Base-by-base conservation (phyloP, 2,329 filamentous ascomycete species). In the Saccharata proteae region DNA sequence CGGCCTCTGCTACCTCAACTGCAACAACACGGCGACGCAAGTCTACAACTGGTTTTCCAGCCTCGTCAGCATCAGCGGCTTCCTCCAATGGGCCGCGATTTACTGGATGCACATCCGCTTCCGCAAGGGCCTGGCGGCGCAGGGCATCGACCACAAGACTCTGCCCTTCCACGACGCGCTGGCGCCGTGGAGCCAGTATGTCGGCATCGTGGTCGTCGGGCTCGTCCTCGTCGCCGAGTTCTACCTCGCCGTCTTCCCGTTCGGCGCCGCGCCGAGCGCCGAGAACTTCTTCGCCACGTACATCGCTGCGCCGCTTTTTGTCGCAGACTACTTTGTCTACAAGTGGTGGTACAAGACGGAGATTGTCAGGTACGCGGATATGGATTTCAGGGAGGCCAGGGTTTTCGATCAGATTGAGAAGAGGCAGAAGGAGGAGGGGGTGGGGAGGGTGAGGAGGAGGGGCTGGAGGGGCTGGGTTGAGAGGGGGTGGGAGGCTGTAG, bases 41-140 rank as follows among this genome's bases (percentile, higher is more conserved):
- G 62, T 65, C 17, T 67, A 65, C 41, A 49, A 44, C 6, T 67
- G 63, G 64, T 55, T 67, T 30, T 62, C 60, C 44, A 35, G 44
- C 42, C 26, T 42, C 58, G 66, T 71, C 66, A 38, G 67, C 75
- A 55, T 55, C 40, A 42, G 43, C 30, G 54, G 49, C 46, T 53
- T 55, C 38, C 43, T 49, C 14, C 48, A 43, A 11, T 41, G 54
- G n/a, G 53, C 47, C 2, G 52, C 49, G n/a, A 52, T 51, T 16
- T 34, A 45, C 45, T 23, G 46, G 43, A 21, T 40, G 51, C 33
- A 47, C 52, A 29, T 52, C 48, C 40, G 40, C 11, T 55, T 52
- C 38, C 41, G 42, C 28, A 39, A 42, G 20, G 50, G 49, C 5
- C 37, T 43, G 20, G 39, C 29, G 22, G 46, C 44, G 3, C 51